Evolutionary conservation across 768 basidiomycete genomes (phyloP), one percentile per base, ranked within the genome.

Genomic region (Tulasnella sp.): DNA sequence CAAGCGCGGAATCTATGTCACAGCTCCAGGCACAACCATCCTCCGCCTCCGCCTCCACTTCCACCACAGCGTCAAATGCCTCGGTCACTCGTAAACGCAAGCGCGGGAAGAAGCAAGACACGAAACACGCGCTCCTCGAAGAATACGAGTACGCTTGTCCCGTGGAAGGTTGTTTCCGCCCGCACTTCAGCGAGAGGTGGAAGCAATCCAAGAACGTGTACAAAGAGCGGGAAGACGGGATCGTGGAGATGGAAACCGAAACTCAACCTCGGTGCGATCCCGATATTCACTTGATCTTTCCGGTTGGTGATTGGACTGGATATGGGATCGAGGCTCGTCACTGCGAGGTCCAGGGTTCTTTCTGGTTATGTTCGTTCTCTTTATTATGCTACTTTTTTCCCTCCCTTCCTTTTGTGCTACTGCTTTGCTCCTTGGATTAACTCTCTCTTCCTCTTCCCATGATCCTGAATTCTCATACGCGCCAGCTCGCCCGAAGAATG

Each of bases 101-200:
- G 29, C 47, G 6, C 9, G 19, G 16, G 6, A 70, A 12, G 22
- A 70, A 70, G 39, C 69, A 11, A 7, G 34, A 47, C 16, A 34
- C 52, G 17, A 40, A 59, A 11, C 52, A 22, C 6, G 52, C 32
- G 9, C 52, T 70, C 37, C 17, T 35, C 5, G 47, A 62, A 35
- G 69, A 70, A 40, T 62, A 52, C 36, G 47, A 62, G 37, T 70
- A 70, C n/a, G 59, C 69, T 22, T 70, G 69, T 34, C 69, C 69
- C 7, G 69, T 70, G 17, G 52, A 59, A 29, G 52, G 52, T 14
- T 70, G 69, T 47, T 37, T 37, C 32, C 26, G 37, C 40, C 36
- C 35, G 29, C 40, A 52, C 26, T 70, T 29, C 32, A 52, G 41
- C 17, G 32, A 32, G 12, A 62, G 59, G 47, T 40, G 41, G 59